Conservation (phyloP, 306 rosid genomes). For the Canavalia ensiformis region DNA sequence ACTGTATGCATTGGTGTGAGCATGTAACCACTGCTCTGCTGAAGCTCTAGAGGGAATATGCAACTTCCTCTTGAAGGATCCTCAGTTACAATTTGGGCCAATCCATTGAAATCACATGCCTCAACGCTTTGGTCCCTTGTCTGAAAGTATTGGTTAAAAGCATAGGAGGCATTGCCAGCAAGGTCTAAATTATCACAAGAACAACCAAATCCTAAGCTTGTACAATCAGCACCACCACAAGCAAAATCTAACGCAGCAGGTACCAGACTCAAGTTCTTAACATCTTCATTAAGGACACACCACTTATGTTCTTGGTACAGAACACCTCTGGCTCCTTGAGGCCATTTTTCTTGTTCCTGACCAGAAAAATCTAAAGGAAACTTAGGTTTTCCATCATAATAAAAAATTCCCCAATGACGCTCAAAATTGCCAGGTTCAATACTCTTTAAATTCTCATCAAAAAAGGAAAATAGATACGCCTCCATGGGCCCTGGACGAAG, state of each 20-base stretch:
- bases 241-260: slow-evolving; percentile 51
- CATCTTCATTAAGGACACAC: slow-evolving; percentile 57
- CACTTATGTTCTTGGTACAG: slow-evolving; percentile 64
- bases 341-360: slow-evolving; percentile 56
- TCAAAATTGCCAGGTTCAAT: slow-evolving; percentile 73
- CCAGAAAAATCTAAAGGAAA: slow-evolving; percentile 71
- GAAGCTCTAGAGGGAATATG: slow-evolving; percentile 62
- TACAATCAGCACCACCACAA: slow-evolving; percentile 71
- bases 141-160: slow-evolving; percentile 77
- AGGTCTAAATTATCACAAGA: slow-evolving; percentile 57
- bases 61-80: slow-evolving; percentile 68
- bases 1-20: slow-evolving; percentile 12
- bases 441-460: slow-evolving; percentile 77
- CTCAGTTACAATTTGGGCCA: slow-evolving; percentile 51
- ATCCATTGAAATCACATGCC: slow-evolving; percentile 67
- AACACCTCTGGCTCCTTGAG: slow-evolving; percentile 66
- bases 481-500: slow-evolving; percentile 53
- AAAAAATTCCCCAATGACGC: slow-evolving; percentile 91
- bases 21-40: slow-evolving; percentile 48
- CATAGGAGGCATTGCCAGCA: slow-evolving; percentile 58
- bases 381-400: slow-evolving; percentile 68
- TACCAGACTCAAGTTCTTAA: neutral
- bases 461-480: slow-evolving; percentile 66
- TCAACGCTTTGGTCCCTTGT: slow-evolving; percentile 64
- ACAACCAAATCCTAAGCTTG: slow-evolving; percentile 55